phyloP scores from a whole-genome alignment of 2,329 filamentous ascomycete genomes.

The Akanthomyces dipterigenus region DNA sequence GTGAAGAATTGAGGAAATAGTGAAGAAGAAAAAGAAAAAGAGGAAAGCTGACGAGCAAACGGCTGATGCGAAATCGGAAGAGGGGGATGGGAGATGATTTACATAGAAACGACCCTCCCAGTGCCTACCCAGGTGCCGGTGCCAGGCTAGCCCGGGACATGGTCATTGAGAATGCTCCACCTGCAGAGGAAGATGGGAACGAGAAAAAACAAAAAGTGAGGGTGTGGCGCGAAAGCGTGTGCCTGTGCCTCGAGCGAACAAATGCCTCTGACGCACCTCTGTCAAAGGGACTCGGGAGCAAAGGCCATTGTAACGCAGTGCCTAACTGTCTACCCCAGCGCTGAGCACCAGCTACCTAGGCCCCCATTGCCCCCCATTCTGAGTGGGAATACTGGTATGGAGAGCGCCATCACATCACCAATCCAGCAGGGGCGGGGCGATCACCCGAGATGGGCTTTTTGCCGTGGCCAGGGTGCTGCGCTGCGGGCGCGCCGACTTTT shows the following conservation, averaged over 20 bases:
- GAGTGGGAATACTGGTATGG: not conserved
- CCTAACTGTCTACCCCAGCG: too few species aligned
- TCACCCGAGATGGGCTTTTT: constrained; percentile 8
- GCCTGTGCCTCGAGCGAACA: too few species aligned
- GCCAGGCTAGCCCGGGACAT: not conserved
- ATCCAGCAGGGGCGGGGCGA: not conserved
- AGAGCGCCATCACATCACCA: not conserved
- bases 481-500: not conserved
- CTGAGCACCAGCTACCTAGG: not conserved
- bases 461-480: too few species aligned
- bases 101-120: constrained; percentile 7
- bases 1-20: not conserved
- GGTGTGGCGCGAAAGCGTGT: constrained; percentile 4
- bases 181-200: constrained; percentile 1
- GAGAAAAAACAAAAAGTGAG: not conserved
- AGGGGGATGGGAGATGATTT: not conserved
- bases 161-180: constrained; percentile 10
- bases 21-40: not conserved
- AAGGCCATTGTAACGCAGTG: too few species aligned
- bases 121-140: too few species aligned
- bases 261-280: too few species aligned
- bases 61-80: not conserved
- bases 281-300: too few species aligned
- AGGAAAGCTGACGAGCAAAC: not conserved
- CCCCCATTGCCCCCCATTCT: not conserved